Base-by-base conservation (phyloP, 179 eudicot species). In the Beta macrorhiza region DNA sequence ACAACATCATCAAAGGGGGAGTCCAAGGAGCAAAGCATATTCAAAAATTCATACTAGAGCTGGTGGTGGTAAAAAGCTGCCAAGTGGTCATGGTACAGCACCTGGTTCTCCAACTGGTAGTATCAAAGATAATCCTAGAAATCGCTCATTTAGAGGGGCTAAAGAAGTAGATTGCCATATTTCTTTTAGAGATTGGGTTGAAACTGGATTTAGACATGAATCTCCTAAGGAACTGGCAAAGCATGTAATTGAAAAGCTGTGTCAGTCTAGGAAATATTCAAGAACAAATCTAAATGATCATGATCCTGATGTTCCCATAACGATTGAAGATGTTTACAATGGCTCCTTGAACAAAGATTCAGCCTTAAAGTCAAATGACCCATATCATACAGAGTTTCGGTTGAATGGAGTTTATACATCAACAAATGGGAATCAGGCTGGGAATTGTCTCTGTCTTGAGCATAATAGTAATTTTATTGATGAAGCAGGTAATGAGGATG, bases 191-290 rank as follows among this genome's bases (percentile, higher is more conserved):
- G 91, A 87, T 61, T 88, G 85, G 88, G 82, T 78, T 53, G 93
- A 90, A 83, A 80, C 79, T 68, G 91, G 86, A 62, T 79, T 80
- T 84, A 86, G 81, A 75, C 90, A 83, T 74, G 96, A 84, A 77
- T 93, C 94, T 67, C 95, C 97, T 20, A 84, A 84, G 85, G 90
- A 91, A 70, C 86, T 92, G 77, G 98, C 99, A 79, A 96, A 91
- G 84, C 92, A 87, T 87, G 98, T 96, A 71, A 89, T 89, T 59
- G 97, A 94, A 79, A 92, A 87, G 82, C 97, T 96, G 81, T 89
- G 94, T 78, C 96, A 88, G 74, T 86, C 92, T n/a, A 86, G 82
- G 42, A 81, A 20, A 76, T 62, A 74, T 78, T 77, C 90, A 1
- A 82, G 74, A 72, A 63, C 79, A 68, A 86, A 84, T 81, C 82